A percentile compares a stretch with the other conserved stretches of the same genome.
Conservation (phyloP, 148 eudicot genomes). For the Drosera capensis region DNA sequence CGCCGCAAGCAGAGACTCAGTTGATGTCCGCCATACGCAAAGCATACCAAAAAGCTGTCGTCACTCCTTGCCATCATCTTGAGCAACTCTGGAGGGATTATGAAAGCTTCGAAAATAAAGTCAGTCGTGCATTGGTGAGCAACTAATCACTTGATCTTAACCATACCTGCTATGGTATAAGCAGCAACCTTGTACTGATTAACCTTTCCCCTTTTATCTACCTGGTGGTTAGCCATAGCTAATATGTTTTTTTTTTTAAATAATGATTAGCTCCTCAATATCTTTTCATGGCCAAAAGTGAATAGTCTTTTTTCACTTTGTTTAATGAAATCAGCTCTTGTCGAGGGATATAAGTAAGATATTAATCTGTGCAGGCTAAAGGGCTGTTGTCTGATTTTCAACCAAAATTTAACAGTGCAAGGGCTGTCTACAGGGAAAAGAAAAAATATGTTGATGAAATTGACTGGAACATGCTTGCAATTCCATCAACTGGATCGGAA, state of each 20-base stretch:
- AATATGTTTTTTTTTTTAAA: too few species aligned
- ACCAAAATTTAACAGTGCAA: conserved; percentile 91
- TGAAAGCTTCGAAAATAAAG: conserved; percentile 92
- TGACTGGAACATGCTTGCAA: conserved; percentile 96
- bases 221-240: too few species aligned
- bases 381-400: conserved; percentile 88
- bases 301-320: neutral
- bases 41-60: conserved; percentile 79
- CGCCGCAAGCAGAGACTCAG: conserved; percentile 81
- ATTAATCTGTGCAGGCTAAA: conserved; percentile 60
- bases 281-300: too few species aligned
- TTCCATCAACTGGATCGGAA: conserved; percentile 79
- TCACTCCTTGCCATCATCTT: conserved; percentile 81
- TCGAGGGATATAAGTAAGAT: neutral
- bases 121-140: conserved; percentile 83
- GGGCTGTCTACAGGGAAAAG: conserved; percentile 88
- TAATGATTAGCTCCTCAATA: too few species aligned
- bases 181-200: too few species aligned
- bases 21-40: conserved; percentile 73
- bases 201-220: too few species aligned
- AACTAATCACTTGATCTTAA: too few species aligned
- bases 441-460: conserved; percentile 92
- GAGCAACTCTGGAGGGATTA: conserved; percentile 98
- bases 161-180: too few species aligned
- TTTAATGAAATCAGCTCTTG: neutral